Conservation (phyloP, 306 rosid species). For the Canavalia gladiata region DNA sequence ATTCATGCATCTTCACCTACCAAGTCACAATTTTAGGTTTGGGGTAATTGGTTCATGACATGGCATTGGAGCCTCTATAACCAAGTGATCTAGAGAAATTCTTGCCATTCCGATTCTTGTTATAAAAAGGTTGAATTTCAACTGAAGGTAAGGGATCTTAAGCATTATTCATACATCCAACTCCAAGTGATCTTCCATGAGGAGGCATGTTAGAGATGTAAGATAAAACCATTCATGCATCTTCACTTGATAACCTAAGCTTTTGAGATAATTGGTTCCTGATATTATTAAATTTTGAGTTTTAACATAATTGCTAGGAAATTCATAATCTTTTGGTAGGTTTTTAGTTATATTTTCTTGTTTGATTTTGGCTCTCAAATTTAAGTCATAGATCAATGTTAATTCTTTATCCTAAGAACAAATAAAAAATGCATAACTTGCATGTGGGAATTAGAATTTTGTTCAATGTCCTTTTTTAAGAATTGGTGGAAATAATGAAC, state of each 20-base stretch:
- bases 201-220: no score
- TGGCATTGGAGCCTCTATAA: no score
- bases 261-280: background rate
- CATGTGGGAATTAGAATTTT: background rate
- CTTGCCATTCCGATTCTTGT: no score
- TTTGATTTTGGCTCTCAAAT: slow-evolving; percentile 34
- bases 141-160: no score
- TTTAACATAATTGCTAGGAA: slow-evolving; percentile 20
- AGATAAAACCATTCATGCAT: background rate
- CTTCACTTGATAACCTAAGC: background rate
- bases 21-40: no score
- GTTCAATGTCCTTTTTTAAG: background rate
- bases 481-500: background rate
- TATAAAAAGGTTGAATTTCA: no score
- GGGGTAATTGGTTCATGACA: no score
- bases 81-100: no score
- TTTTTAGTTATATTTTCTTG: background rate
- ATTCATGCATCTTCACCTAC: no score
- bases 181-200: no score
- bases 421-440: background rate
- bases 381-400: slow-evolving; percentile 16
- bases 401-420: background rate
- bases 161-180: no score
- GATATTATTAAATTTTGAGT: background rate
- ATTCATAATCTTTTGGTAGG: background rate